Base-by-base conservation (phyloP, 306 rosid species). In the Amphicarpaea edgeworthii region DNA sequence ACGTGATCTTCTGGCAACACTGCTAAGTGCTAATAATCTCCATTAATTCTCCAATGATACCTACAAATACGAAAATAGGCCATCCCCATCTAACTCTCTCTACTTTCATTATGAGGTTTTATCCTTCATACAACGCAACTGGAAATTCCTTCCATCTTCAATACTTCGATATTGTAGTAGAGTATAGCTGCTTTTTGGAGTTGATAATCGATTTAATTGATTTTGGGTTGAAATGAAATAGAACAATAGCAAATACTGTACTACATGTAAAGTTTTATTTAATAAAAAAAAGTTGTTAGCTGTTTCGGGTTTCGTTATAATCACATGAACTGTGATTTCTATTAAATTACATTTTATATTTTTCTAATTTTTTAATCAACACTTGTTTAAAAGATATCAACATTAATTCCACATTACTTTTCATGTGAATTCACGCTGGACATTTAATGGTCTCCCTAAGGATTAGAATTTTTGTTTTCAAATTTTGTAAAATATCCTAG, bases 71-170 rank as follows among this genome's bases (percentile, higher is more conserved):
- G 3, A 51, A 20, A 30, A 34, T 34, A 60, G 74, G 30, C 74
- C 60, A 68, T 54, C 45, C 74, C 42, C 59, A 26, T 68, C 73
- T 43, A 46, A 46, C 61, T 54, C 10, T 21, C 10, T 54, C 61
- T 54, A 54, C 61, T 21, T 54, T 20, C 61, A 20, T 46, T 47
- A 28, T 43, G n/a, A 21, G 37, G 37, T 42, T 65, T 14, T 65
- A 42, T 8, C 14, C 24, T 8, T 67, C 41, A 6, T 66, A 23
- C 12, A 42, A 24, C 38, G 23, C n/a, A 0, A 23, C 43, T 23
- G 55, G 15, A 7, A 58, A 28, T 59, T 58, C 11, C 51, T 24
- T 12, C 38, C 34, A 1, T 24, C 64, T 57, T 26, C 17, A 24
- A 57, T 57, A 38, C 64, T 49, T 49, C 55, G 7, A 14, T 12